Base-by-base conservation (phyloP, 1,284 basidiomycete species). In the Cutaneotrichosporon sp. region DNA sequence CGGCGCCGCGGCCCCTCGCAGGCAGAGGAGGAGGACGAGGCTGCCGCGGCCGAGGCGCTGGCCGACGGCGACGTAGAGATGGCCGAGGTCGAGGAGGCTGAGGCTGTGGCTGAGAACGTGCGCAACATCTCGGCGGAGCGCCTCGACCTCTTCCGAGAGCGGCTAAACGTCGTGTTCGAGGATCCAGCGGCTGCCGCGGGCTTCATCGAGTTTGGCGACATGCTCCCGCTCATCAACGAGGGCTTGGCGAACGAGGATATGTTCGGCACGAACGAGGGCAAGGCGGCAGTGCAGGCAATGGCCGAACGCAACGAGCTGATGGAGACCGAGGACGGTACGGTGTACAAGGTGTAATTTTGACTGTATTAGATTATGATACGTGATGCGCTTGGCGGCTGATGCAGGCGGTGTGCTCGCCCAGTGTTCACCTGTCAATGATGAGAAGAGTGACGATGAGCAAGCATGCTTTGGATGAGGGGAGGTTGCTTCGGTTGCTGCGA, bases 301-400 rank as follows among this genome's bases (percentile, higher is more conserved):
- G 84, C 87, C 56, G 87, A 90, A 46, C 84, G 84, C 25, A 90
- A 94, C 70, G 89, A 95, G 78, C 82, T 97, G 68, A 93, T 97
- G 91, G 84, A 92, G 69, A 87, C 87, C 62, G n/a, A n/a, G n/a
- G 90, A 90, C 46, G 89, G 87, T 27, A 85, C 89, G 58, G 84
- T 93, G 59, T 80, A 79, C 68, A 75, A 75, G 65, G 70, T 80
- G 16, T 78, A 76, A 58, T 36, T 34, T 34, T n/a, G 29, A 33
- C n/a, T 34, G 51, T 36, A 24, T 18, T 38, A 25, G 20, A 42
- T 53, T 36, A 10, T 53, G 31, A 22, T 52, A 52, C 20, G 50
- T 11, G 22, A 47, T 47, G 16, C 25, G 45, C 45, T 42, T n/a
- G 38, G 38, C 18, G 16, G 18, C 16, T 42, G 38, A n/a, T n/a